phyloP scores from a whole-genome alignment of 768 basidiomycete genomes.

The Boletus rubescentipes region DNA sequence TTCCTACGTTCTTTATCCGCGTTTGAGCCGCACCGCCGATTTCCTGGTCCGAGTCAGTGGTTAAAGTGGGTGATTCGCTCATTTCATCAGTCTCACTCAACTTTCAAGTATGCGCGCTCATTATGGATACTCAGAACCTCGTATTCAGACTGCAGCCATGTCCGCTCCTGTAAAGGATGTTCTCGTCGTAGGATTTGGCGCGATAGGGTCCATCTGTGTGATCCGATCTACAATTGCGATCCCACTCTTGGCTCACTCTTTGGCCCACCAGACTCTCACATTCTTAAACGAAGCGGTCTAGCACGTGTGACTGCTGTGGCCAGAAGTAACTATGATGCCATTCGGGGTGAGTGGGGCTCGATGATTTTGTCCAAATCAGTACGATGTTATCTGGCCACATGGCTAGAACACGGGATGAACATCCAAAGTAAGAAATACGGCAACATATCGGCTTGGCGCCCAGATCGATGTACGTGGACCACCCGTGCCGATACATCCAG shows the following conservation, averaged over 20 bases:
- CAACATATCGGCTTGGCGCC: conserved; percentile 54
- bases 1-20: no score
- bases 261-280: conserved; percentile 46
- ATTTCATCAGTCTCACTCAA: not conserved
- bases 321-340: conserved; percentile 61
- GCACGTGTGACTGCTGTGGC: conserved; percentile 73
- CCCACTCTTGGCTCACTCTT: not conserved
- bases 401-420: conserved; percentile 49
- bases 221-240: not conserved
- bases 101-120: no score
- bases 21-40: no score
- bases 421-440: conserved; percentile 64
- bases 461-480: conserved; percentile 50
- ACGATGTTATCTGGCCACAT: not conserved
- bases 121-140: no score
- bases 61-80: not conserved
- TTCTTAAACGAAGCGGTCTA: conserved; percentile 55
- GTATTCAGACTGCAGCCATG: not conserved
- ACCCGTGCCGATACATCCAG: conserved; percentile 19
- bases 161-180: conserved; percentile 42
- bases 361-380: not conserved
- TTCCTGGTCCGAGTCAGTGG: not conserved
- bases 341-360: conserved; percentile 40
- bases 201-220: conserved; percentile 61
- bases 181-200: conserved; percentile 64